Evolutionary conservation across 495 filamentous ascomycete genomes (phyloP).

Genomic region (Geoglossum glabrum): DNA sequence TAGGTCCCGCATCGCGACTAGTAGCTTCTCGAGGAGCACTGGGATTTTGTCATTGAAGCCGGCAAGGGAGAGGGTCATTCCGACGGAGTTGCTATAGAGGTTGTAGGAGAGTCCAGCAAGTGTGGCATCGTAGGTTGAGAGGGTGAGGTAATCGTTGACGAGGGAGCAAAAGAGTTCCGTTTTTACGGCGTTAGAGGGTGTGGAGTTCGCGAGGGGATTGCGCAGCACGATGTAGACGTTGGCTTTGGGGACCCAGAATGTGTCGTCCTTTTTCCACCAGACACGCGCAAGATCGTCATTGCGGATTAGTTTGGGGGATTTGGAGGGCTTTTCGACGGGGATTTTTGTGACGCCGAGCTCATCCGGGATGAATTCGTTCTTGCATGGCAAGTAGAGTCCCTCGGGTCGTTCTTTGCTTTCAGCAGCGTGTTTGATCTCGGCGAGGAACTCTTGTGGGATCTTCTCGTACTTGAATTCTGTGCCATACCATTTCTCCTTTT

Average conservation of each 20-base stretch:
- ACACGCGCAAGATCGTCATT: slow-evolving; percentile 63
- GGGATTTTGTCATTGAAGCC: slow-evolving; percentile 95
- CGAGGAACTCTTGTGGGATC: slow-evolving; percentile 56
- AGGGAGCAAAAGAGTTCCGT: slow-evolving; percentile 62
- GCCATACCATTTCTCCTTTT: slow-evolving; percentile 93
- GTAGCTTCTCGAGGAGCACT: slow-evolving; percentile 75
- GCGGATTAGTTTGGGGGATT: slow-evolving; percentile 65
- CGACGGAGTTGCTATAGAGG: slow-evolving; percentile 44
- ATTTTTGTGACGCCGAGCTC: slow-evolving; percentile 88
- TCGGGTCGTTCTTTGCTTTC: slow-evolving; percentile 27
- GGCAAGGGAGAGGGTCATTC: slow-evolving; percentile 57
- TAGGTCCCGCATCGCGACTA: slow-evolving; percentile 69
- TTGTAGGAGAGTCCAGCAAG: slow-evolving; percentile 76
- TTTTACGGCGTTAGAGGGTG: slow-evolving; percentile 58
- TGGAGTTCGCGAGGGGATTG: slow-evolving; percentile 57
- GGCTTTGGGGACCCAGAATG: slow-evolving; percentile 94
- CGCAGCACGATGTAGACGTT: slow-evolving; percentile 62
- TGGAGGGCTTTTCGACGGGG: slow-evolving; percentile 50
- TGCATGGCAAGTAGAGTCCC: slow-evolving; percentile 66
- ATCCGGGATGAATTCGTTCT: slow-evolving; percentile 94
- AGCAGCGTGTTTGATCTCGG: slow-evolving; percentile 41
- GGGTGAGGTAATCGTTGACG: slow-evolving; percentile 70
- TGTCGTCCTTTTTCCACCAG: slow-evolving; percentile 99
- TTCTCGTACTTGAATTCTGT: slow-evolving; percentile 79
- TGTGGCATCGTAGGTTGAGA: slow-evolving; percentile 93